Evolutionary conservation across 805 yeast species (phyloP), one percentile per base, ranked within the genome.

Genomic region (Phaffomyces thermotolerans): DNA sequence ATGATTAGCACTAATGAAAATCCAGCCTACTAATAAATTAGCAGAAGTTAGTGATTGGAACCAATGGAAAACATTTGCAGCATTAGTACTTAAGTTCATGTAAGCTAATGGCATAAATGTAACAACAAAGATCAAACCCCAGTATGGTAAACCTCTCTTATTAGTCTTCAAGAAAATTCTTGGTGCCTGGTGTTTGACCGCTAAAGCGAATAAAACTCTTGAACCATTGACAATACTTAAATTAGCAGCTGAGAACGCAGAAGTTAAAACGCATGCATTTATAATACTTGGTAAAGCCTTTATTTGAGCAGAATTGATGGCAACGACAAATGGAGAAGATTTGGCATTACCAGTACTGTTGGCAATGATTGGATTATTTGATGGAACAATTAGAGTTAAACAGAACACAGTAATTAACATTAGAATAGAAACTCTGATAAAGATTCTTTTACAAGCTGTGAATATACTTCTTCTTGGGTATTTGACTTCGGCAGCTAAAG

Each of bases 241-340:
- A 45, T 66, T 65, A n/a, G 62, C 67, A 25, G 69, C 68, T 10
- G 67, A 61, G 36, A 66, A 62, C 1, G 71, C 72, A 8, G 70
- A 66, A 1, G 68, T 60, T 36, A 66, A 51, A 22, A 68, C 67
- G 29, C 63, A 60, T 14, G 64, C 72, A 49, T 68, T 68, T 38
- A 68, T 59, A 30, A 64, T 54, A 44, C 58, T 60, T 15, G 67
- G 68, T 17, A 68, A 49, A 2, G 55, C 71, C 31, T 50, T 53
- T 30, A 68, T 64, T 30, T 55, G 47, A 2, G 81, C 83, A 50
- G 71, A 72, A 58, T 75, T 73, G 44, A 67, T 63, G 8, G 68
- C 71, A 47, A 67, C 57, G 8, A 67, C 71, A 39, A 65, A 67
- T 6, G 71, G 71, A 1, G 71, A 67, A 2, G 67, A 62, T 39